Evolutionary conservation across 768 basidiomycete genomes (phyloP), one percentile per base, ranked within the genome.

Genomic region (Guyanaporus albipodus): DNA sequence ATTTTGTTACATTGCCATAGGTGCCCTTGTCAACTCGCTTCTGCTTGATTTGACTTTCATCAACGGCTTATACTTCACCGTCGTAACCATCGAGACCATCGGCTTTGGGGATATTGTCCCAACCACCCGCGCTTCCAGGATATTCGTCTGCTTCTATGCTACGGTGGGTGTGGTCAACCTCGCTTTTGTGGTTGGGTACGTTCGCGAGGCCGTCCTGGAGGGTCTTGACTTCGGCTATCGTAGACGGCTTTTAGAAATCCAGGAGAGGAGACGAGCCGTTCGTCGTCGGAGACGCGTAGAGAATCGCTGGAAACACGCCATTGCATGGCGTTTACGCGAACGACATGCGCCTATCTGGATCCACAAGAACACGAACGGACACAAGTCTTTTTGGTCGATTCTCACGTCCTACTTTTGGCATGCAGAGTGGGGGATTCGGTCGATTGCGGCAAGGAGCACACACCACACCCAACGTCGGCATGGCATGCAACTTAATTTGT

Each of bases 21-120:
- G 90, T 5, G 78, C 83, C 0, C 70, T 88, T 12, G 64, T 79
- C 39, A 75, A 80, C 58, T 69, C 78, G 1, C 63, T 79, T 47
- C 63, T 83, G 35, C 57, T 71, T 19, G 44, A 73, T 4, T 72
- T 87, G 26, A 63, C 71, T 17, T 92, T 87, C 61, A 74, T 90
- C 55, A 71, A 88, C 58, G 82, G 80, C 1, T 70, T 91, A n/a
- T 91, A 89, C 60, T 90, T 89, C 57, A 79, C 82, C 8, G 73
- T 87, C 31, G 79, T 80, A 15, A 76, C 85, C 4, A 83, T 91
- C 49, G 85, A 89, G 61, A 85, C 80, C 7, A 73, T 83, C 12
- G 79, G 77, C 64, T 88, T 89, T 57, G 88, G 88, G n/a, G 88
- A 91, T 57, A 82, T 89, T 43, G 61, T 68, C 9, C 86, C 87